Evolutionary conservation across 495 filamentous ascomycete species (phyloP), one percentile per base, ranked within the genome.

Genomic region (Astrocystis sublimbata): DNA sequence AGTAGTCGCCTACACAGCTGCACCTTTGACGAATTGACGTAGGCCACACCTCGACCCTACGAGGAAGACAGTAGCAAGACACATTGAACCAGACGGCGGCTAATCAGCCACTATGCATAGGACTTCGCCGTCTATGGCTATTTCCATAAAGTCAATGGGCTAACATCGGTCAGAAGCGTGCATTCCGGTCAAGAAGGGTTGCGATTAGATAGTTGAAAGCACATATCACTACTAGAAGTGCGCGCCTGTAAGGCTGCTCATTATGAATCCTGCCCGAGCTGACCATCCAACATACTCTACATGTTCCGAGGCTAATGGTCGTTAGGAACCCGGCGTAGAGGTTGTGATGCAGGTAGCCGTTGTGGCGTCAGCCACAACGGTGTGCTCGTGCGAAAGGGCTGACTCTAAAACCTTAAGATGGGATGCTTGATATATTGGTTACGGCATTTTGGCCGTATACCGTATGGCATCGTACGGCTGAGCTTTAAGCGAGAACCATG

Each of bases 291-390:
- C 4, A 13, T 15, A 28, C 9, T 17, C 43, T 49, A 50, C 43
- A 33, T 50, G 58, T 52, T 61, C 51, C 49, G 51, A 33, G 26
- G 49, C 10, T 61, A 53, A 53, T 61, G 58, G 35, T 40, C 35
- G 31, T 36, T 35, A 38, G 36, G 23, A 35, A 53, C 58, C 58
- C 58, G 47, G 31, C 38, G 26, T 61, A n/a, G 31, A 42, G 47
- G 49, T 53, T 31, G n/a, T 17, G 36, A 61, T 61, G 58, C 58
- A 45, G 15, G 58, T 36, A 61, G 47, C 58, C 58, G 58, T 43
- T 15, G 38, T 28, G 49, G 31, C 36, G n/a, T 61, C 47, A 38
- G 38, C 43, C 58, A 53, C 36, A 38, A 26, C 38, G 36, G 58
- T 6, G 47, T 42, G 26, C 9, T 36, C 31, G 35, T 6, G 47